Conservation (phyloP, 345 rosid genomes). For the Lepidium sativum region DNA sequence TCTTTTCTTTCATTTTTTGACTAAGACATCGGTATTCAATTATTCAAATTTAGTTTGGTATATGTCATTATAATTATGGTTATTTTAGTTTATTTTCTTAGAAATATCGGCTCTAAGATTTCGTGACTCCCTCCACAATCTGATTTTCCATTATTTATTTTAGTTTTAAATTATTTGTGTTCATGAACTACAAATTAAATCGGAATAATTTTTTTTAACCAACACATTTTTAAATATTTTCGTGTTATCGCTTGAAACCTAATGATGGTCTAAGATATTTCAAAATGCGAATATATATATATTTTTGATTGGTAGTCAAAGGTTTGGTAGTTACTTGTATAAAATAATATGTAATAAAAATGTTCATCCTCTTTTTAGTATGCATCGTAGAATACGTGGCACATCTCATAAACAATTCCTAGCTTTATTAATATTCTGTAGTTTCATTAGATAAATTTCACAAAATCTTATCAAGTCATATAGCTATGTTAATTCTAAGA, state of each 20-base stretch:
- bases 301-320: not conserved
- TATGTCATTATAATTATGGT: slow-evolving; percentile 4
- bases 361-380: not conserved
- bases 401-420: not conserved
- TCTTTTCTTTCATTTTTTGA: not conserved
- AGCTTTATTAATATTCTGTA: not conserved
- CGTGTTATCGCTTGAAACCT: too few relatives aligned
- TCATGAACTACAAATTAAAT: not conserved
- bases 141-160: not conserved
- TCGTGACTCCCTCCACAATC: not conserved
- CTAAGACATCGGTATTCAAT: not conserved
- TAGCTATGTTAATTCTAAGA: not conserved
- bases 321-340: not conserved
- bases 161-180: not conserved
- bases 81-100: not conserved
- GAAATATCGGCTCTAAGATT: not conserved
- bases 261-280: too few relatives aligned
- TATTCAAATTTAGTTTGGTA: slow-evolving; percentile 8
- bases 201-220: too few relatives aligned
- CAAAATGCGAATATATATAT: not conserved
- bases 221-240: too few relatives aligned
- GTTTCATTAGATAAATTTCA: not conserved
- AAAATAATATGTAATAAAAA: not conserved
- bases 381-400: not conserved
- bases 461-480: not conserved